Evolutionary conservation across 2,329 filamentous ascomycete species (phyloP).

Genomic region (Pseudogymnoascus sp.): DNA sequence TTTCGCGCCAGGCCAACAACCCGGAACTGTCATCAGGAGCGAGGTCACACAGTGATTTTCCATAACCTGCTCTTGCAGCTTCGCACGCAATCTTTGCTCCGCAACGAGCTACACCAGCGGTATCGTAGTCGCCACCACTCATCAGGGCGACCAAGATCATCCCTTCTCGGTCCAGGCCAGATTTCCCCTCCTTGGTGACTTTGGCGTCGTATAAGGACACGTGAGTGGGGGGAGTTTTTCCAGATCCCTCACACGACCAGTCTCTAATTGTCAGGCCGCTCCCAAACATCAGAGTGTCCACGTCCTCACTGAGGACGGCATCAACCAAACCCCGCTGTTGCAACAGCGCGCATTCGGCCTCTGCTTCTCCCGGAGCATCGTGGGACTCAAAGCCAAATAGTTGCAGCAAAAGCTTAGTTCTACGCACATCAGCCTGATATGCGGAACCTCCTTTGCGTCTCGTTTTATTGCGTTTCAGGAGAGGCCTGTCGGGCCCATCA

Average conservation of each 20-base stretch:
- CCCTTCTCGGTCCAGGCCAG: conserved; percentile 69
- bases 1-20: conserved; percentile 63
- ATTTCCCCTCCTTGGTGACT: conserved; percentile 41
- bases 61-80: conserved; percentile 83
- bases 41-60: conserved; percentile 63
- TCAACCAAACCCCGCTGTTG: conserved; percentile 80
- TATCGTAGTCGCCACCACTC: conserved; percentile 91
- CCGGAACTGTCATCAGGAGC: conserved; percentile 51
- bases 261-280: conserved; percentile 71
- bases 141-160: conserved; percentile 93
- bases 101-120: conserved; percentile 79
- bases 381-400: conserved; percentile 80
- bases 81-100: conserved; percentile 85
- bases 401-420: conserved; percentile 72
- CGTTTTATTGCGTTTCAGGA: conserved; percentile 81
- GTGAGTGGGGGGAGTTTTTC: conserved; percentile 69
- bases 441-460: conserved; percentile 57
- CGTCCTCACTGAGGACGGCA: conserved; percentile 90
- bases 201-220: conserved; percentile 70
- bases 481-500: conserved; percentile 77
- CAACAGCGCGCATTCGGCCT: conserved; percentile 87
- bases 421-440: conserved; percentile 51
- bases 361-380: conserved; percentile 87
- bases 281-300: conserved; percentile 97
- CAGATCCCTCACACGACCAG: conserved; percentile 67